Evolutionary conservation across 2,329 filamentous ascomycete genomes (phyloP), one percentile per base, ranked within the genome.

Genomic region (Davidsoniella eucalypti): DNA sequence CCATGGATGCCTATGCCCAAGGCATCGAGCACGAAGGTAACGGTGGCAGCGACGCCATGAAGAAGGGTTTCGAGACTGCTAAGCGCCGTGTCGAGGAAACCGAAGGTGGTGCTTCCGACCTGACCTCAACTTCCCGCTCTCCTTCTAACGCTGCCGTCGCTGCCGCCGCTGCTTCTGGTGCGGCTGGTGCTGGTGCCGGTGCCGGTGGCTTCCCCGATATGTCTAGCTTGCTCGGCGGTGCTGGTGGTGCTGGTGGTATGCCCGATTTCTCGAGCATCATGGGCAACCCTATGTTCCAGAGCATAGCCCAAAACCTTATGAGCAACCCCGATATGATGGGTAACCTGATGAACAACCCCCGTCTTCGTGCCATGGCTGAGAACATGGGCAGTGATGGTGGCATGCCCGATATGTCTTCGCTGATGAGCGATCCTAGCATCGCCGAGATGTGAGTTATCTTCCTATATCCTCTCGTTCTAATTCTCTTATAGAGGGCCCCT

Each of bases 211-310:
- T 82, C 72, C 84, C 84, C 1, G 81, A 87, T 61, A 69, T 90
- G 42, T 83, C 83, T 3, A 73, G 80, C 60, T 83, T 88, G 80
- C 71, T 88, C 56, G 80, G 80, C 39, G 72, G 67, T 16, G 77
- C 67, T 8, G 80, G 76, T 4, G 80, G 75, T 17, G 79, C 70
- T 6, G 82, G 82, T 47, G 86, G 85, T 50, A 92, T 94, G 84
- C 87, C 88, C 10, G 90, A 96, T 64, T 71, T 98, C 21, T 68
- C 78, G 56, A 77, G 78, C 55, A 80, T 98, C 64, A 94, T 96
- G 87, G 87, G 72, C 71, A 98, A 96, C 70, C 92, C 92, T 51
- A 96, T 96, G 92, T 94, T 98, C 69, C 79, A 87, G 47, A 84
- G 76, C 68, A 95, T 96, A 87, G 92, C 92, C 4, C 87, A 95